Base-by-base conservation (phyloP, 1,284 basidiomycete genomes). In the Moesziomyces sp. region DNA sequence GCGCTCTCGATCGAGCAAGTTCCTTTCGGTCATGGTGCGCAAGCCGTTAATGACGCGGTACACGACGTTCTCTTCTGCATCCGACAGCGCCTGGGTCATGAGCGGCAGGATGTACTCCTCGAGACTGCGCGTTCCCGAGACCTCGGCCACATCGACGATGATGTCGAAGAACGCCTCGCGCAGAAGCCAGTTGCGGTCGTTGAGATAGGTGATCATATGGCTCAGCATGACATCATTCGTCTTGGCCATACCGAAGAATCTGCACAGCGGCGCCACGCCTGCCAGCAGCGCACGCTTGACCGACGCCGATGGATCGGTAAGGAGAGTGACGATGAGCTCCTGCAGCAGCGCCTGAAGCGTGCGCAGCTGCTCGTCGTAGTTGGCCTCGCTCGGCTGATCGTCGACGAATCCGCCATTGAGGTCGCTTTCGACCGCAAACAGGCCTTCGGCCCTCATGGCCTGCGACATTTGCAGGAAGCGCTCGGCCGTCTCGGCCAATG, bases 191-290 rank as follows among this genome's bases (percentile, higher is more conserved):
- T 85, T 83, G 81, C 97, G 93, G 79, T 98, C 95, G 81, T 99
- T 99, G 75, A 99, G 88, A 81, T 97, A 99, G 0, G 97, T 99
- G 83, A 99, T 95, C 91, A 99, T 96, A 84, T 99, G 95, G 75
- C 93, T 94, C 21, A 99, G 87, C 7, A 99, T 87, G 3, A 96
- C 92, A 77, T 99, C 95, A 85, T 97, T 96, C 1, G 97, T 96
- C 82, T 91, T 92, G 81, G 93, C 91, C 24, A 93, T 86, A 3
- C 95, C 96, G 40, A 99, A 90, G 86, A 99, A 97, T 54, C 93
- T 90, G 82, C 94, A 97, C 7, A 99, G 86, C 0, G 91, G 90
- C 1, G 92, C 92, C 34, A 98, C 92, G 74, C 93, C 90, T 61
- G 91, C 78, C 0, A 90, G 84, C n/a, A 88, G 85, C 1, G 87